phyloP scores from a whole-genome alignment of 2,329 filamentous ascomycete species.

The Fusarium sp. region DNA sequence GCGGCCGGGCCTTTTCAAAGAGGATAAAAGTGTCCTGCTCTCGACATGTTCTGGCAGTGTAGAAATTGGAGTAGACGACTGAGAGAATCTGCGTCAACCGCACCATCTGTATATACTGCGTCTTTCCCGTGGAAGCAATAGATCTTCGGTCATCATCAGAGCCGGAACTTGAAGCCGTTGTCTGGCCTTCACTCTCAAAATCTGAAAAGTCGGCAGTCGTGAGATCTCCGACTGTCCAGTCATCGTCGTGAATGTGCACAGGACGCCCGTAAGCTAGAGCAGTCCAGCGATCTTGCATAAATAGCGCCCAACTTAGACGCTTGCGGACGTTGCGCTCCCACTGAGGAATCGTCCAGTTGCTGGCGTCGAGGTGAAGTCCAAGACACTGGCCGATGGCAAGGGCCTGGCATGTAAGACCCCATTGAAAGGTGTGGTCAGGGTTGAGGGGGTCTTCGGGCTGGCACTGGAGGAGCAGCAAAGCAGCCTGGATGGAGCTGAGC shows the following conservation, averaged over 20 bases:
- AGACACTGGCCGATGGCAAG: conserved; percentile 64
- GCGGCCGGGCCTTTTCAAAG: conserved; percentile 60
- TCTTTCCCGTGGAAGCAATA: conserved; percentile 52
- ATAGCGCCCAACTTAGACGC: conserved; percentile 69
- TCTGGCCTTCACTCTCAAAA: conserved; percentile 35
- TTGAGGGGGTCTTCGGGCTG: conserved; percentile 49
- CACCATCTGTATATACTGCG: conserved; percentile 60
- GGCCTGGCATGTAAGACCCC: conserved; percentile 58
- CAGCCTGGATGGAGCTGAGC: conserved; percentile 47
- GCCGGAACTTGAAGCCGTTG: conserved; percentile 30
- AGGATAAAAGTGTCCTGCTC: conserved; percentile 51
- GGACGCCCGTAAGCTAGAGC: conserved; percentile 46
- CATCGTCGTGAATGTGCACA: conserved; percentile 47
- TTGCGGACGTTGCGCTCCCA: conserved; percentile 70
- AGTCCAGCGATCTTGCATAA: conserved; percentile 71
- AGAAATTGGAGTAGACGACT: conserved; percentile 59
- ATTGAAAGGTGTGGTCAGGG: conserved; percentile 50
- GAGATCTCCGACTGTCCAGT: conserved; percentile 46
- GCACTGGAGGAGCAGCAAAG: conserved; percentile 45
- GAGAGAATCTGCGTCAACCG: conserved; percentile 60
- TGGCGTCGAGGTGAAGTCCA: conserved; percentile 67
- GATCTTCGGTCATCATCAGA: conserved; percentile 47
- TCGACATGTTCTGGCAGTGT: conserved; percentile 49
- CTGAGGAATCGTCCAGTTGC: conserved; percentile 66
- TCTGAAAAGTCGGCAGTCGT: conserved; percentile 50